A percentile compares a stretch with the other conserved stretches of the same genome.
Conservation (phyloP, 169 alveolate species). For the Plasmodium falciparum region DNA sequence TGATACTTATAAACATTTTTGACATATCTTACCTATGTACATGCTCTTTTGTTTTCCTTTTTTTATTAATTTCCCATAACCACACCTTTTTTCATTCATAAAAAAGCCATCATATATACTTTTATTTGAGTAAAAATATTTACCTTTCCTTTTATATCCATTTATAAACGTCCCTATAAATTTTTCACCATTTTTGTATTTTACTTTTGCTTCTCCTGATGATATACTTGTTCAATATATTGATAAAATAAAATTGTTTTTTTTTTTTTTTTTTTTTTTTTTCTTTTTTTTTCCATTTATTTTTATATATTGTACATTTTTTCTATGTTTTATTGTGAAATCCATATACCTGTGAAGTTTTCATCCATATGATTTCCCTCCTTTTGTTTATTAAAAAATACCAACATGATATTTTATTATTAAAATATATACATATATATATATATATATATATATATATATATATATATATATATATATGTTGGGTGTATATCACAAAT, state of each 20-base stretch:
- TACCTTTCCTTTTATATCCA: constrained; percentile 9
- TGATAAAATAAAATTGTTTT: not conserved
- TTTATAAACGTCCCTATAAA: constrained; percentile 1
- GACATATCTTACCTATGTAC: not conserved
- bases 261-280: constrained; percentile 1
- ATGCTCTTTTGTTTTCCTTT: not conserved
- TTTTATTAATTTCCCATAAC: constrained; percentile 22
- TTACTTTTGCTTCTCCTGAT: constrained; percentile 24
- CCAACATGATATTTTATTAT: too few relatives aligned
- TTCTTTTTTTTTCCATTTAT: not conserved
- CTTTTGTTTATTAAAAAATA: too few relatives aligned
- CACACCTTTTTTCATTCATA: constrained; percentile 13
- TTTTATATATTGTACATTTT: not conserved
- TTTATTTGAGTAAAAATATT: constrained; percentile 34
- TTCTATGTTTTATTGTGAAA: not conserved
- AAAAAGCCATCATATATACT: constrained; percentile 42
- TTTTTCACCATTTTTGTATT: constrained; percentile 16
- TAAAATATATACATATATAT: too few relatives aligned
- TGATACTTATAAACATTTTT: not conserved
- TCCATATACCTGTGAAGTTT: too few relatives aligned
- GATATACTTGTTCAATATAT: too few relatives aligned
- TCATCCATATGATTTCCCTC: too few relatives aligned
- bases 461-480: too few relatives aligned
- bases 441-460: too few relatives aligned
- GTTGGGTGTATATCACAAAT: too few relatives aligned